These are phyloP conservation scores for Crepidotus variabilis DNA, from an alignment of 768 basidiomycete species.

Conservation along the genomic window DNA sequence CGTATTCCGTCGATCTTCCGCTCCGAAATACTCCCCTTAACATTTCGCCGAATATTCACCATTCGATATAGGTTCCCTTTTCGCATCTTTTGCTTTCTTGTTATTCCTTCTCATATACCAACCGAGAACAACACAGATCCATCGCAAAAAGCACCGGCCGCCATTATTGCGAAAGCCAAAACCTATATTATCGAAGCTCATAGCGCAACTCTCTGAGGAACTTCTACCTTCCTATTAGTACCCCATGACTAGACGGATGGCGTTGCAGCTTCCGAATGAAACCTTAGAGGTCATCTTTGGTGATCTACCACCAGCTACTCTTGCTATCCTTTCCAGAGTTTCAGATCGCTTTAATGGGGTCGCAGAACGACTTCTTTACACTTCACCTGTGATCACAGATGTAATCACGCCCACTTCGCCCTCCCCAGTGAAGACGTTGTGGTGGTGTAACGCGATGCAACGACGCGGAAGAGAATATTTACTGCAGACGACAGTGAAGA, in stretches of 20 bases:
- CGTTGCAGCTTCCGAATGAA: conserved; percentile 47
- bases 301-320: conserved; percentile 29
- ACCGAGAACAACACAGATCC: neutral
- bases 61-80: conserved; percentile 25
- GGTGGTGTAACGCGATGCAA: conserved; percentile 47
- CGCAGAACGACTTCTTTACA: conserved; percentile 58
- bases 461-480: conserved; percentile 38
- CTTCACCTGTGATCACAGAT: conserved; percentile 48
- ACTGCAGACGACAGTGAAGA: conserved; percentile 34
- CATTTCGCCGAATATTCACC: conserved; percentile 32
- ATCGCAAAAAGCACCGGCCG: neutral
- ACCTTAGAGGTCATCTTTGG: conserved; percentile 47
- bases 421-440: conserved; percentile 37
- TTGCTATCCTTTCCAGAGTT: conserved; percentile 39
- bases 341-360: conserved; percentile 47
- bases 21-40: conserved; percentile 29
- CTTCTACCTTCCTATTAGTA: neutral
- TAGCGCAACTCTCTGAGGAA: neutral
- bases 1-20: conserved; percentile 36
- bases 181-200: neutral
- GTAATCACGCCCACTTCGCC: conserved; percentile 37
- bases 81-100: conserved; percentile 6
- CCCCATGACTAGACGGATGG: conserved; percentile 12
- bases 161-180: neutral
- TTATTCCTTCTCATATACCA: neutral